phyloP scores from a whole-genome alignment of 441 rosid species.

The Melastoma candidum region DNA sequence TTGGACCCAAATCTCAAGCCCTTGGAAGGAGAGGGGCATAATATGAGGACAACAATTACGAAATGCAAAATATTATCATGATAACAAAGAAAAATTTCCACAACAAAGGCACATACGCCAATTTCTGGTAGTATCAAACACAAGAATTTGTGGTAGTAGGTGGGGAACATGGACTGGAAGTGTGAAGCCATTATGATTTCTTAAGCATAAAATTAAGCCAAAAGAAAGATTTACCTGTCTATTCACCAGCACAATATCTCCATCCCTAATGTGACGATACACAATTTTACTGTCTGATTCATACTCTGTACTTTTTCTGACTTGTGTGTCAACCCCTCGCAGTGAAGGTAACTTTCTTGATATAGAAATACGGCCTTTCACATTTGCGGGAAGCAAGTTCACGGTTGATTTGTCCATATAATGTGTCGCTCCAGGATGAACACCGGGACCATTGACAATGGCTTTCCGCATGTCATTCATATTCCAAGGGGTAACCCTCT shows the following conservation, averaged over 20 bases:
- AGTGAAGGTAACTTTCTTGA: slow-evolving; percentile 77
- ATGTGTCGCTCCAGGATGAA: slow-evolving; percentile 92
- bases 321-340: slow-evolving; percentile 57
- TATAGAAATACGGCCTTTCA: slow-evolving; percentile 56
- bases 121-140: too few relatives aligned
- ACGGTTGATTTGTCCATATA: slow-evolving; percentile 65
- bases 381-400: slow-evolving; percentile 35
- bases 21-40: too few relatives aligned
- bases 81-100: too few relatives aligned
- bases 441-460: slow-evolving; percentile 75
- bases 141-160: too few relatives aligned
- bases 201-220: too few relatives aligned
- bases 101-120: too few relatives aligned
- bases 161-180: too few relatives aligned
- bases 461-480: slow-evolving; percentile 61
- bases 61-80: too few relatives aligned
- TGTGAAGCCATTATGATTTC: too few relatives aligned
- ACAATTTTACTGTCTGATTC: slow-evolving; percentile 80
- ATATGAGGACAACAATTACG: too few relatives aligned
- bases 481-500: slow-evolving; percentile 98
- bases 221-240: slow-evolving; percentile 55
- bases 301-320: slow-evolving; percentile 52
- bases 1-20: too few relatives aligned
- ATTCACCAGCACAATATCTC: slow-evolving; percentile 92
- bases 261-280: slow-evolving; percentile 88